phyloP scores from a whole-genome alignment of 139 green algal genomes.

The Diplosphaera chodatii region DNA sequence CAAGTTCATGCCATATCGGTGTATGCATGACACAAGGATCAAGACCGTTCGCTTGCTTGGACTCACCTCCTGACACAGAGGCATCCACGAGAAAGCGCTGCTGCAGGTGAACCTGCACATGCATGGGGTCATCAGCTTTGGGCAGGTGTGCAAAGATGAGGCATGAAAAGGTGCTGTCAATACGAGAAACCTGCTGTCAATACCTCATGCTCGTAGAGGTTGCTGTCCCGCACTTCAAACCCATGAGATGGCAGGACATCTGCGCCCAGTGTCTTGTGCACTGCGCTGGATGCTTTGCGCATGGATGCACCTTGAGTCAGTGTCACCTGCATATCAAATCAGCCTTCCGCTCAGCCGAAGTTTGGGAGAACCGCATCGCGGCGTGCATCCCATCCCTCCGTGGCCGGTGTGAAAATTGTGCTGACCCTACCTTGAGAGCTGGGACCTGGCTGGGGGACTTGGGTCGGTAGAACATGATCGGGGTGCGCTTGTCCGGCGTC shows the following conservation, averaged over 20 bases:
- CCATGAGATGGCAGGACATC: slow-evolving; percentile 5
- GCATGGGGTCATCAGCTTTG: too few relatives aligned
- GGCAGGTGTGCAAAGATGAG: too few relatives aligned
- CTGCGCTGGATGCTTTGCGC: slow-evolving; percentile 13
- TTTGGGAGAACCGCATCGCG: too few relatives aligned
- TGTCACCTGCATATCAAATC: slow-evolving; percentile 2
- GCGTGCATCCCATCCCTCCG: too few relatives aligned
- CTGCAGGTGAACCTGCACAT: slow-evolving; percentile 48
- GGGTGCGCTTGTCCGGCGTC: slow-evolving; percentile 16
- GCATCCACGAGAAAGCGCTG: slow-evolving; percentile 65
- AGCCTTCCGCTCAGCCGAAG: too few relatives aligned
- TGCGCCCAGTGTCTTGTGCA: slow-evolving; percentile 12
- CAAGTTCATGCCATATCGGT: too few relatives aligned
- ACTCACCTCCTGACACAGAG: slow-evolving; percentile 36
- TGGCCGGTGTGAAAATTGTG: too few relatives aligned
- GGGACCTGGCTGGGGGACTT: slow-evolving; percentile 14
- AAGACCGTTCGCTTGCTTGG: too few relatives aligned
- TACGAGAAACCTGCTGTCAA: too few relatives aligned
- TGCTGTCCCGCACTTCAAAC: slow-evolving; percentile 24
- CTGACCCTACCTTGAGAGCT: slow-evolving; percentile 36
- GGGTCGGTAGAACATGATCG: slow-evolving; percentile 65
- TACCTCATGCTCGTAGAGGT: slow-evolving; percentile 44
- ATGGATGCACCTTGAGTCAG: slow-evolving; percentile 18
- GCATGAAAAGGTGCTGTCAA: too few relatives aligned
- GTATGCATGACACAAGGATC: too few relatives aligned